Base-by-base conservation (phyloP, 331 rosid species). In the Cydonia oblonga region DNA sequence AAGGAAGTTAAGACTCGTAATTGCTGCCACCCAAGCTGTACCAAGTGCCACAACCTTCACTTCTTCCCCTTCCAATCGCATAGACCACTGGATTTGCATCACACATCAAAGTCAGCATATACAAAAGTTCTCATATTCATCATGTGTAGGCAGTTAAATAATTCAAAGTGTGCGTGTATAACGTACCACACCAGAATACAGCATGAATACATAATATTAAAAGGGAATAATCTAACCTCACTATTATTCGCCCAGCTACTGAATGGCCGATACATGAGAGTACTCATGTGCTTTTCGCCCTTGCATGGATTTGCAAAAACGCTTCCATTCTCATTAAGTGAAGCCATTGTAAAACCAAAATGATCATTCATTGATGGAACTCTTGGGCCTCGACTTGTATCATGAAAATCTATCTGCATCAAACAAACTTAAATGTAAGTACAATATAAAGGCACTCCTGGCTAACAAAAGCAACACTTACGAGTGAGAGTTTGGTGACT, bases 301-400 rank as follows among this genome's bases (percentile, higher is more conserved):
- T 91, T 95, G 88, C 93, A 91, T 59, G 96, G 89, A 80, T 91
- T 95, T 56, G 97, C 97, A 75, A 91, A 85, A 69, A 91, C 89
- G 0, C 97, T 77, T 22, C 97, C 97, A 64, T 68, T 84, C 73
- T 89, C 99, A 85, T 86, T 89, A 46, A 95, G 76, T 9, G 97
- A 89, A 51, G 99, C 99, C 96, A 95, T 88, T 59, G 99, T 88
- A 76, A 91, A 95, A 82, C 99, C 99, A 84, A 95, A 95, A 86
- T 95, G 96, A 69, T 95, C 96, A 6, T 89, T 95, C 99, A 95
- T 91, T 64, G 97, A 88, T 32, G 99, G 99, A 85, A 91, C 91
- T 82, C 96, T 86, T 7, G 96, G 93, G 74, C 89, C 82, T 33
- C 92, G 84, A 62, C 97, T 87, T 68, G 99, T 90, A 78, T 93